These are phyloP conservation scores for Glomus cerebriforme DNA, from an alignment of 192 early-diverging fungal genomes.

Conservation along the genomic window DNA sequence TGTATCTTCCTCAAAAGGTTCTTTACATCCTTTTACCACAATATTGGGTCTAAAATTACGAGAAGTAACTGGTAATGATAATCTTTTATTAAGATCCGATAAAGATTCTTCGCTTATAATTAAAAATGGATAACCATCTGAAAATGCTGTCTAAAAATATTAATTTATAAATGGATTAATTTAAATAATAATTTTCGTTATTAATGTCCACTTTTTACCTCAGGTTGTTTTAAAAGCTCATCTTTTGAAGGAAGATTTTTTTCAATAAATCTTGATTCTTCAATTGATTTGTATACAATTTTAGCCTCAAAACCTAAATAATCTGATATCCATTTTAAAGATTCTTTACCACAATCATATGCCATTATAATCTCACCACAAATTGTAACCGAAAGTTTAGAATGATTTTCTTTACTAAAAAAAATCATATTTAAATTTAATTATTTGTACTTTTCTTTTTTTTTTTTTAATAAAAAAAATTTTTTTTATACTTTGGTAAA, in stretches of 20 bases:
- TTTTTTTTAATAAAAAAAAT: neutral
- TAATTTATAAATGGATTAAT: too few species aligned
- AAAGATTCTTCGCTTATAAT: constrained; percentile 61
- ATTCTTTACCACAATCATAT: constrained; percentile 66
- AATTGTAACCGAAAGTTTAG: constrained; percentile 36
- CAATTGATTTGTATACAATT: constrained; percentile 53
- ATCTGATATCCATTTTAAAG: constrained; percentile 56
- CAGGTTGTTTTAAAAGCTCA: constrained; percentile 36
- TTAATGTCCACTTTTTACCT: neutral
- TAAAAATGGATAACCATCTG: constrained; percentile 78
- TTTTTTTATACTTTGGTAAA: constrained; percentile 14
- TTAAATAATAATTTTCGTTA: constrained; percentile 1
- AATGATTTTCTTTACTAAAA: constrained; percentile 32
- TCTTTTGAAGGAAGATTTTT: constrained; percentile 49
- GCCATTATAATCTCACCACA: constrained; percentile 48
- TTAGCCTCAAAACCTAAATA: constrained; percentile 47
- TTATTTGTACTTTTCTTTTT: neutral
- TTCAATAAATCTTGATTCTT: constrained; percentile 41
- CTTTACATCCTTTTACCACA: constrained; percentile 46
- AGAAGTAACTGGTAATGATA: constrained; percentile 50
- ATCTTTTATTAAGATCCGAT: constrained; percentile 59
- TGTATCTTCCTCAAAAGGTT: constrained; percentile 71
- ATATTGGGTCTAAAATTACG: constrained; percentile 82
- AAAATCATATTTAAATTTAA: too few species aligned
- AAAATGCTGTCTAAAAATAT: constrained; percentile 81